Evolutionary conservation across 352 stramenopile genomes (phyloP), one percentile per base, ranked within the genome.

Genomic region (Pythium aphanidermatum): DNA sequence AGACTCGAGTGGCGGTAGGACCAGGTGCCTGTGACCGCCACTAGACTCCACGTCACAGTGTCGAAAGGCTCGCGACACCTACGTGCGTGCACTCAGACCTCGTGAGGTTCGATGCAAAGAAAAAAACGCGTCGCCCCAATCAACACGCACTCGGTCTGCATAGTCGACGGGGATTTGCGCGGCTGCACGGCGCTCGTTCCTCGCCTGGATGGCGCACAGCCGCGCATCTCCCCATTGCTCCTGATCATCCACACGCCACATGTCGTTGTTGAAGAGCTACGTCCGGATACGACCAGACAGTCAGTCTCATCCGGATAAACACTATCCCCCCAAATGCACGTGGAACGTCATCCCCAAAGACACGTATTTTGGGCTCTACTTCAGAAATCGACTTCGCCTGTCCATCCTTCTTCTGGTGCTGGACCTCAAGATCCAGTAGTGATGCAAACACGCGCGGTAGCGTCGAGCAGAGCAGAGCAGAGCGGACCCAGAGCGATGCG

Each of bases 181-280:
- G 2, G 39, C 16, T 12, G 34, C 26, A 7, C 44, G 43, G 13
- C 50, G 49, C 38, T 64, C 46, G 30, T 57, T 57, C 30, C 26
- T 17, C 4, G 12, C 25, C 33, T 43, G 35, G 11, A 63, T 31
- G 16, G 28, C 29, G 24, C 17, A 12, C 30, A 55, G 33, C 12
- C 52, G 52, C 25, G 36, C 52, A 9, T 60, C 44, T 26, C 39
- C 39, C 2, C 44, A 37, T 11, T 24, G 13, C 6, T 60, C 52
- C 27, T 60, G 52, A 17, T 60, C 45, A 8, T 29, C 52, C 2
- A 60, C 43, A 0, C 52, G 52, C 52, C 52, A 60, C 52, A 60
- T 60, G 13, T 27, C 20, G 5, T 48, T 47, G 40, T 57, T 57
- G 49, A 57, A 57, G 49, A n/a, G 11, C 8, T 11, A n/a, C 23